A percentile compares a stretch with the other conserved stretches of the same genome.
phyloP scores from a whole-genome alignment of 2,329 filamentous ascomycete genomes.

The Scopulariopsis brevicaulis region DNA sequence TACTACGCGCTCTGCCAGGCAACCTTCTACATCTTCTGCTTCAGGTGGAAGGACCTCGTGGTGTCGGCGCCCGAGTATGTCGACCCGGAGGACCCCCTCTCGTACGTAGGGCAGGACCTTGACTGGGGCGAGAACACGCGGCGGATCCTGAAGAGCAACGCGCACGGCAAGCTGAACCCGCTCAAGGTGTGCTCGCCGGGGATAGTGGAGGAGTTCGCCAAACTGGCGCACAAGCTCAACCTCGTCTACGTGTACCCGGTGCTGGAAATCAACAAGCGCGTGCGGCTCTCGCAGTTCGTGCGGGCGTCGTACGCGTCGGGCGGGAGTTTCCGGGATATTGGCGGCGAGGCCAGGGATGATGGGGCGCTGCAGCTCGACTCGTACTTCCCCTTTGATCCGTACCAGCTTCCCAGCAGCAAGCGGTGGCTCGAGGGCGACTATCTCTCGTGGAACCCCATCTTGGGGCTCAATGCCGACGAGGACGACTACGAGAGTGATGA shows the following conservation, averaged over 20 bases:
- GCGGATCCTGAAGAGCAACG: constrained; percentile 62
- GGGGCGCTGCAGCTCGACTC: constrained; percentile 78
- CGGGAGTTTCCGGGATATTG: constrained; percentile 36
- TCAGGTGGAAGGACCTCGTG: constrained; percentile 88
- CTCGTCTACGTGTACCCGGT: constrained; percentile 85
- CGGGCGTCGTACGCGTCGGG: constrained; percentile 43
- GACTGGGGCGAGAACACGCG: constrained; percentile 67
- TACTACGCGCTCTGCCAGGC: constrained; percentile 89
- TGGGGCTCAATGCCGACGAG: constrained; percentile 51
- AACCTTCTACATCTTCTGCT: constrained; percentile 90
- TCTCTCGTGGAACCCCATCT: constrained; percentile 65
- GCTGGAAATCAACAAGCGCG: constrained; percentile 83
- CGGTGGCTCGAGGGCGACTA: constrained; percentile 82
- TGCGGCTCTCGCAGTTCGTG: constrained; percentile 65
- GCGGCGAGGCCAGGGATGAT: constrained; percentile 38
- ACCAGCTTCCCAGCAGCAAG: constrained; percentile 77
- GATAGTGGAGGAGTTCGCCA: constrained; percentile 87
- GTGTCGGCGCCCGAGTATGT: constrained; percentile 46
- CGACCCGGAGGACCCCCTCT: constrained; percentile 49
- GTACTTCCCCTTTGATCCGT: constrained; percentile 97
- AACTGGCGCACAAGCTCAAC: constrained; percentile 71
- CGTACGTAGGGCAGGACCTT: constrained; percentile 59
- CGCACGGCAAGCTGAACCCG: constrained; percentile 84
- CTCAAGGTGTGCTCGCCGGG: constrained; percentile 86
- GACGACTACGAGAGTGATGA: constrained; percentile 40